Conservation (phyloP, 306 rosid species). For the Mucuna pruriens region DNA sequence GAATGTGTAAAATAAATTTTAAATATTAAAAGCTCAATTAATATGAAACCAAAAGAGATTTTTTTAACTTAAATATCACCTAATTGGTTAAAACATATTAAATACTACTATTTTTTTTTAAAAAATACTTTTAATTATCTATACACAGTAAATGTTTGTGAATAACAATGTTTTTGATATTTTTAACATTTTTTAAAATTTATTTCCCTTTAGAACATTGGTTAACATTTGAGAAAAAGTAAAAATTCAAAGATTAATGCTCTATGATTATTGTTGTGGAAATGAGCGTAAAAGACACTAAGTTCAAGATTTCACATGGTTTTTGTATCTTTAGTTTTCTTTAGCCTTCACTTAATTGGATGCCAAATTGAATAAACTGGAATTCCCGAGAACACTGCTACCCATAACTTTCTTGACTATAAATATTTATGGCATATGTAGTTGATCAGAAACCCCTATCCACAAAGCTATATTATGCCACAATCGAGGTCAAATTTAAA, state of each 20-base stretch:
- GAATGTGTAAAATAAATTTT: too few species aligned
- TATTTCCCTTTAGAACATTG: not conserved
- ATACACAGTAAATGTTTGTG: too few species aligned
- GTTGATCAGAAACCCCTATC: not conserved
- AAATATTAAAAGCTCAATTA: too few species aligned
- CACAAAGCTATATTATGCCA: not conserved
- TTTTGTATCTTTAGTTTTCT: not conserved
- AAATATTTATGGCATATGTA: not conserved
- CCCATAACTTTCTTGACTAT: not conserved
- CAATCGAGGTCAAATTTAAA: not conserved
- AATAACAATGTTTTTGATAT: too few species aligned
- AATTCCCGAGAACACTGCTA: conserved; percentile 23
- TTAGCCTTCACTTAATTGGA: conserved; percentile 26
- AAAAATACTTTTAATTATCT: too few species aligned
- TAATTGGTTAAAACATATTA: too few species aligned
- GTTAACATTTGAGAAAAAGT: not conserved
- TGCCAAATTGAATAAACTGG: not conserved
- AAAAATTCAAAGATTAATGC: not conserved
- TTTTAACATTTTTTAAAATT: too few species aligned
- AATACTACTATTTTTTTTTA: too few species aligned
- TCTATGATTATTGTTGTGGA: not conserved
- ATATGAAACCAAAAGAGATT: too few species aligned
- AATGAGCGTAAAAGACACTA: conserved; percentile 4
- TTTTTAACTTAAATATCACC: too few species aligned
- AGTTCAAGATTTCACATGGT: conserved; percentile 6